These are phyloP conservation scores for Paralagenidium karlingii DNA, from an alignment of 352 stramenopile species.

Conservation along the genomic window DNA sequence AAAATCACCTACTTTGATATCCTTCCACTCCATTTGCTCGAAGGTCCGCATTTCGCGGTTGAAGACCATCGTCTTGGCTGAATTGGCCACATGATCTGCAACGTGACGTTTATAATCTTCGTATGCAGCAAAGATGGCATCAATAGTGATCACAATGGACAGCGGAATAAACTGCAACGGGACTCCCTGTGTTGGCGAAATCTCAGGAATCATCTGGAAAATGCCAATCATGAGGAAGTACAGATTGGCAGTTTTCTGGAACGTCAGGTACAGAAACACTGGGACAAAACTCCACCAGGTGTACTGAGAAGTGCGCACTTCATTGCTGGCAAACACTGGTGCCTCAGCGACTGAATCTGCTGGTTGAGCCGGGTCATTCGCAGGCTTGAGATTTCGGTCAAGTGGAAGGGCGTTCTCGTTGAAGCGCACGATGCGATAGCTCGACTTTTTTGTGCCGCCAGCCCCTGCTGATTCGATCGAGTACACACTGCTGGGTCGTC, in stretches of 20 bases:
- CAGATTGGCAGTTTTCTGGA: constrained; percentile 81
- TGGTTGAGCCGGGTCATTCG: too few relatives aligned
- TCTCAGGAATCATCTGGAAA: constrained; percentile 75
- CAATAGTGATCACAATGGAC: constrained; percentile 70
- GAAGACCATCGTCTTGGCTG: constrained; percentile 42
- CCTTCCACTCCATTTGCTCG: constrained; percentile 71
- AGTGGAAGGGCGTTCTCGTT: constrained; percentile 48
- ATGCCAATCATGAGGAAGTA: constrained; percentile 85
- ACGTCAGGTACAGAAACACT: constrained; percentile 78
- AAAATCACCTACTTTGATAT: constrained; percentile 71
- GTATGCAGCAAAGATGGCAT: constrained; percentile 69
- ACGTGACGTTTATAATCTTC: constrained; percentile 79
- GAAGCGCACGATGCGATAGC: constrained; percentile 64
- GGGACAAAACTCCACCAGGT: constrained; percentile 84
- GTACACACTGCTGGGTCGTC: constrained; percentile 40
- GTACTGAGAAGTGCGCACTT: constrained; percentile 79
- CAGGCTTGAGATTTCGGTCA: too few relatives aligned
- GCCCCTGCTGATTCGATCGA: constrained; percentile 34
- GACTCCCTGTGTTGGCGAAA: constrained; percentile 69
- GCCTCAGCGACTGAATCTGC: constrained; percentile 11
- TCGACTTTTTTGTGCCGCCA: constrained; percentile 11
- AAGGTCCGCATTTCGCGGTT: constrained; percentile 75
- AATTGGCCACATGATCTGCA: constrained; percentile 64
- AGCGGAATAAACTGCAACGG: constrained; percentile 76
- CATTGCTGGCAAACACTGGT: constrained; percentile 51